Percentiles rank a stretch among this genome's conserved stretches.
These are phyloP conservation scores for Trichoderma koningiopsis DNA, from an alignment of 2,329 filamentous ascomycete genomes.

Conservation along the genomic window DNA sequence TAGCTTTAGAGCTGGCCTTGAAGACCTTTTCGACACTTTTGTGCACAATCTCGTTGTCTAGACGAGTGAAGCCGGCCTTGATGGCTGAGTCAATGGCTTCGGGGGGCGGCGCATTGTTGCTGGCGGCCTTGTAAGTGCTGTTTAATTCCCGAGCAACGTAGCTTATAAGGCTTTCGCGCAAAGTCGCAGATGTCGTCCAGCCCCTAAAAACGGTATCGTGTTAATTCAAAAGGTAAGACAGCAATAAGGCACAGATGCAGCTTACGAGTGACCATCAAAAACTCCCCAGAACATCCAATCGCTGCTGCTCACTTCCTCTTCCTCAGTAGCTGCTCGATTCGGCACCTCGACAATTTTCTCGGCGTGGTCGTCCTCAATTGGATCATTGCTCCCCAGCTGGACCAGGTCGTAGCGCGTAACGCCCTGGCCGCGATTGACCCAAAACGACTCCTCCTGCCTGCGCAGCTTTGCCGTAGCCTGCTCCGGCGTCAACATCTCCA, in stretches of 20 bases:
- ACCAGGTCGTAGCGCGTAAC: conserved; percentile 94
- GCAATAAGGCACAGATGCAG: not conserved
- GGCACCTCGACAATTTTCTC: conserved; percentile 97
- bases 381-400: conserved; percentile 93
- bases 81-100: conserved; percentile 88
- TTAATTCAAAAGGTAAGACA: conserved; percentile 1
- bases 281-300: conserved; percentile 99
- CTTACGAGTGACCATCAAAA: conserved; percentile 93
- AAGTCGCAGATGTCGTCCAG: conserved; percentile 96
- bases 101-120: conserved; percentile 65
- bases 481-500: conserved; percentile 96
- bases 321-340: conserved; percentile 47
- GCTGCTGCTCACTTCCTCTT: conserved; percentile 53
- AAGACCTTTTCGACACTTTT: conserved; percentile 90
- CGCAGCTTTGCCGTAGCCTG: conserved; percentile 89
- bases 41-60: conserved; percentile 94
- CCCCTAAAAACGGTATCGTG: conserved; percentile 53
- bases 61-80: conserved; percentile 82
- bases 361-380: conserved; percentile 96
- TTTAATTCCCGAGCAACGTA: conserved; percentile 94
- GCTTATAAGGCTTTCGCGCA: conserved; percentile 87
- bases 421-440: conserved; percentile 84
- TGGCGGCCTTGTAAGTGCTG: conserved; percentile 78
- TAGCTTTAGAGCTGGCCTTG: conserved; percentile 84
- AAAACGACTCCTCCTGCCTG: conserved; percentile 86